Evolutionary conservation across 306 rosid species (phyloP), one percentile per base, ranked within the genome.

Genomic region (Dalbergia cochinchinensis): DNA sequence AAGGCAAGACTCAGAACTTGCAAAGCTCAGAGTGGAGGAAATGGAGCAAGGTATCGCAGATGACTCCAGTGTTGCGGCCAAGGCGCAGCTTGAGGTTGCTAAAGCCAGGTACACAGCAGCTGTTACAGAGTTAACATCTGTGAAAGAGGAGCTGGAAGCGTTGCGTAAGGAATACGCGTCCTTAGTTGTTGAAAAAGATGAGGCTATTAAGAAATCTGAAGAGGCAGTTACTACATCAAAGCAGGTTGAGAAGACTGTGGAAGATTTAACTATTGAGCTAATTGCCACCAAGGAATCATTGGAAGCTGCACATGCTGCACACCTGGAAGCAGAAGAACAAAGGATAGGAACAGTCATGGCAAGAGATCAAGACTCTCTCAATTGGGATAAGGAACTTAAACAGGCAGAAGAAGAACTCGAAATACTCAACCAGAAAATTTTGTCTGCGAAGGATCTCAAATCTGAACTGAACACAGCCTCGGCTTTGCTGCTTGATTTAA

Each of bases 11-110:
- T 90, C 98, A 0, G 98, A 96, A 69, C 99, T 96, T 53, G 96
- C 97, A 37, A 91, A 88, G 87, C 97, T 96, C 44, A 89, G 99
- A 83, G 99, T 96, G 70, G 97, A 96, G 84, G 99, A 96, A 86
- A 90, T 96, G 97, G 99, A 96, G 86, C 98, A 96, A 70, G 99
- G 99, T 10, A 93, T 96, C 51, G 94, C 97, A 16, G 97, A 93
- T 20, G 98, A 93, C 76, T 86, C 97, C 8, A 96, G 99, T 26
- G 91, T 93, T 16, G 99, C 99, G 39, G 94, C 93, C 83, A 91
- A 90, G 92, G 98, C 96, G 3, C 99, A 96, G 77, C 98, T 96
- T 18, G 96, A 96, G 88, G 98, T 96, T 31, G 99, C 99, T 8
- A 96, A 91, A 84, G 98, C 93, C 4, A 89, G 99, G 80, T 87